Conservation (phyloP, 305 asterid species). For the Coffea humblotiana region DNA sequence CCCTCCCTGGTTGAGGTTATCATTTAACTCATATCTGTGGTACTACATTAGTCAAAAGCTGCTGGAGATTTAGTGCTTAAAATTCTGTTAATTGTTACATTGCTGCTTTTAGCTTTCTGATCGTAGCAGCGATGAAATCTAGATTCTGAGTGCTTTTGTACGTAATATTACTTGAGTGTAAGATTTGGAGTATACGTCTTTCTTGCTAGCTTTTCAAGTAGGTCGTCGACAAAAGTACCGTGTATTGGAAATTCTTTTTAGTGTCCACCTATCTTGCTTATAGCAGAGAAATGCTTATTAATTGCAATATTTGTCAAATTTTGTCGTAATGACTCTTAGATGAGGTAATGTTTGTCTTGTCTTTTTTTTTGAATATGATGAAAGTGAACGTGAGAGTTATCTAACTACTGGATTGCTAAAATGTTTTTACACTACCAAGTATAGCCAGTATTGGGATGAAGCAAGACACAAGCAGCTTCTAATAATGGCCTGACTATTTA, state of each 20-base stretch:
- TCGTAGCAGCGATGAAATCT: background rate
- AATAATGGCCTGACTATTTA: background rate
- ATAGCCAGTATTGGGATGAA: background rate
- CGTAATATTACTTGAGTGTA: background rate
- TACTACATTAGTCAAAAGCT: background rate
- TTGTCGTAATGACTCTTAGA: background rate
- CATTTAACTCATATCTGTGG: background rate
- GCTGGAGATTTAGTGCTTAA: background rate
- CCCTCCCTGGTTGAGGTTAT: background rate
- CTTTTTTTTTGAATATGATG: background rate
- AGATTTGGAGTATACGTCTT: background rate
- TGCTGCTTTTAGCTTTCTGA: background rate
- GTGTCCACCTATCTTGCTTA: background rate
- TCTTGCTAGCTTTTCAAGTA: background rate
- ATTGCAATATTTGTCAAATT: background rate
- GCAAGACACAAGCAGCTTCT: background rate
- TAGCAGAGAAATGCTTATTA: background rate
- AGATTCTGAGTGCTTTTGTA: background rate
- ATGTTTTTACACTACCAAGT: background rate
- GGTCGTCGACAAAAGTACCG: background rate
- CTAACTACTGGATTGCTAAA: background rate
- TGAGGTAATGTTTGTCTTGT: background rate
- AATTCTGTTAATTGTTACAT: background rate
- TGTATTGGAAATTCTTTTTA: background rate
- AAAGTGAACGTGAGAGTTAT: background rate